phyloP scores from a whole-genome alignment of 2,329 filamentous ascomycete species.

The Phyllosticta paracitricarpa region DNA sequence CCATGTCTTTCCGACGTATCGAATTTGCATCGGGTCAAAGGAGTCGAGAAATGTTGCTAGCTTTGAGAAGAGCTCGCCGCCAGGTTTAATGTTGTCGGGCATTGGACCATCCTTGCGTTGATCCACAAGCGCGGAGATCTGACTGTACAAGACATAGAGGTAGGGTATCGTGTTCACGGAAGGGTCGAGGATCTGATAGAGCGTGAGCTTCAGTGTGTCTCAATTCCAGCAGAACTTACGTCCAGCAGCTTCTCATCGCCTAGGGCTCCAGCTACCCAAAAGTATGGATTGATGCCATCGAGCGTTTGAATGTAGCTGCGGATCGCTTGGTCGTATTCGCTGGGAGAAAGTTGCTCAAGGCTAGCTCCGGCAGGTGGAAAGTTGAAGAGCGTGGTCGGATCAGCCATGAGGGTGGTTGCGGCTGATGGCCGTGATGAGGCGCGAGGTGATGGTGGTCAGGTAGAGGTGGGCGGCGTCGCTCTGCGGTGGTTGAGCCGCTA shows the following conservation, averaged over 20 bases:
- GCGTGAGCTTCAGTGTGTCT: not conserved
- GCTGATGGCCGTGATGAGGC: not conserved
- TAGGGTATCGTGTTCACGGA: constrained; percentile 50
- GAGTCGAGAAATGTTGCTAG: constrained; percentile 36
- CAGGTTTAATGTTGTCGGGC: constrained; percentile 22
- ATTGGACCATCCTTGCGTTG: constrained; percentile 17
- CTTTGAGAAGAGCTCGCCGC: constrained; percentile 40
- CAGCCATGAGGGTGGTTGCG: constrained; percentile 3
- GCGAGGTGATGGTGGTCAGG: not conserved
- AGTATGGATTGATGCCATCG: constrained; percentile 20
- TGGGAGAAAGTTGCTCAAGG: constrained; percentile 5
- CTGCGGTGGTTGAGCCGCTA: constrained; percentile 1
- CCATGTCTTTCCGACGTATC: constrained; percentile 43
- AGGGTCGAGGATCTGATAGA: constrained; percentile 42
- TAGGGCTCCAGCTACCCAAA: constrained; percentile 27
- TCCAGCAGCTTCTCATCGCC: constrained; percentile 32
- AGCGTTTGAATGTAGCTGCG: constrained; percentile 26
- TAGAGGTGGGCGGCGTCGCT: constrained; percentile 1
- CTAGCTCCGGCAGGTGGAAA: constrained; percentile 5
- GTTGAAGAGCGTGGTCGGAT: constrained; percentile 4
- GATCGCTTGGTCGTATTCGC: constrained; percentile 31
- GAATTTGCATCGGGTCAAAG: constrained; percentile 46
- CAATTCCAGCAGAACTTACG: constrained; percentile 13
- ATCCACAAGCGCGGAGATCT: constrained; percentile 31
- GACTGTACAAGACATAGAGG: constrained; percentile 42